Percentiles rank a stretch among this genome's conserved stretches.
Evolutionary conservation across 805 yeast genomes (phyloP).

Genomic region (Saccharomycopsis sp.): DNA sequence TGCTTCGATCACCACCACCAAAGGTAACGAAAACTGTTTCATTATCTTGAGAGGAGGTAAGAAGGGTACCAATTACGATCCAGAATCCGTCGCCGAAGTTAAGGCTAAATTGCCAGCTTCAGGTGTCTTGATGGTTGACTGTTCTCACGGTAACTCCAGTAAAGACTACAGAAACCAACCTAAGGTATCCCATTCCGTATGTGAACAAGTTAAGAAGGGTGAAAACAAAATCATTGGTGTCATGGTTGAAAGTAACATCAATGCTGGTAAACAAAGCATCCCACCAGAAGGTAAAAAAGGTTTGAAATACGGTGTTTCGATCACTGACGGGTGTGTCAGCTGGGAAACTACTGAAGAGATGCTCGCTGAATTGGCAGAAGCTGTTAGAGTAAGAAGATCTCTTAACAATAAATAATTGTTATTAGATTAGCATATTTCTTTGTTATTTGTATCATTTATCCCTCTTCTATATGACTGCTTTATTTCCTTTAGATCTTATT

Average conservation of each 20-base stretch:
- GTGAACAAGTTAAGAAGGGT: slow-evolving; percentile 74
- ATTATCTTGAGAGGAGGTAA: slow-evolving; percentile 95
- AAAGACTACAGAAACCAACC: slow-evolving; percentile 94
- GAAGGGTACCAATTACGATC: slow-evolving; percentile 84
- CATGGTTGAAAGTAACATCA: slow-evolving; percentile 92
- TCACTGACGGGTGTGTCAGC: slow-evolving; percentile 95
- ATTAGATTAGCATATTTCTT: background rate
- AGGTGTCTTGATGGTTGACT: slow-evolving; percentile 78
- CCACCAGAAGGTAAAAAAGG: slow-evolving; percentile 70
- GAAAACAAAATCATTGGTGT: slow-evolving; percentile 78
- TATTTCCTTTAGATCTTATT: background rate
- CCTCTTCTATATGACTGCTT: background rate
- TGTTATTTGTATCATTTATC: background rate
- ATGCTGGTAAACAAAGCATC: slow-evolving; percentile 90
- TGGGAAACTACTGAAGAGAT: slow-evolving; percentile 81
- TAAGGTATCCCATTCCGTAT: slow-evolving; percentile 68
- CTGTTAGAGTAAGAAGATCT: slow-evolving; percentile 72
- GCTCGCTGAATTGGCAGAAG: slow-evolving; percentile 63
- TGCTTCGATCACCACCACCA: slow-evolving; percentile 93
- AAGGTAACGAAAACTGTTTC: slow-evolving; percentile 86
- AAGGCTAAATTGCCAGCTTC: slow-evolving; percentile 36
- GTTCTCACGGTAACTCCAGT: slow-evolving; percentile 93
- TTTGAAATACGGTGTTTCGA: slow-evolving; percentile 86
- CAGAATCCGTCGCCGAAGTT: slow-evolving; percentile 52
- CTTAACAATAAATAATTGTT: slow-evolving; percentile 13